phyloP scores from a whole-genome alignment of 176 grass and related monocot species.

The Oryza brachyantha region DNA sequence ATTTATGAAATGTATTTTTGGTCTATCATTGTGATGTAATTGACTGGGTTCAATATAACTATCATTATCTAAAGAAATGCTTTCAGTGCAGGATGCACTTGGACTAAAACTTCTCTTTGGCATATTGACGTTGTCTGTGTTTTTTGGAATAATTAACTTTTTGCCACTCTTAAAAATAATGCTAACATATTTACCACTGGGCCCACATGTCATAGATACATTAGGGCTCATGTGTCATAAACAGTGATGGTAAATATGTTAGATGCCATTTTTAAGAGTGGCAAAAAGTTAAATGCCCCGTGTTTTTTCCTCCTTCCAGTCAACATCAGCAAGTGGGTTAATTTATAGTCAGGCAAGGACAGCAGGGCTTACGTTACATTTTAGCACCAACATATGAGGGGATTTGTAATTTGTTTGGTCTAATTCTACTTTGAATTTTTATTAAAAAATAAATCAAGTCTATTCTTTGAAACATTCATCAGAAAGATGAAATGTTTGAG shows the following conservation, averaged over 20 bases:
- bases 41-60: no score
- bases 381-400: neutral
- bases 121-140: no score
- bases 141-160: no score
- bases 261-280: no score
- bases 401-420: neutral
- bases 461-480: neutral
- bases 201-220: no score
- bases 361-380: neutral
- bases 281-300: neutral
- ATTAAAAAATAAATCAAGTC: neutral
- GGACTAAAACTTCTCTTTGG: neutral
- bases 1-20: neutral
- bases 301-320: slow-evolving; percentile 2
- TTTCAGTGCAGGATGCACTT: neutral
- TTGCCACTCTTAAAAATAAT: neutral
- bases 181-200: no score
- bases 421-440: neutral
- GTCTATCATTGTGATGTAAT: no score
- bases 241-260: no score
- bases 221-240: no score
- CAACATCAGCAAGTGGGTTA: slow-evolving; percentile 6
- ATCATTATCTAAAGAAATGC: no score
- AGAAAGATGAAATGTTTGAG: neutral
- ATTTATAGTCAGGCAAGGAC: neutral